A percentile compares a stretch with the other conserved stretches of the same genome.
Conservation (phyloP, 2,329 filamentous ascomycete species). For the Karstenula rhodostoma region DNA sequence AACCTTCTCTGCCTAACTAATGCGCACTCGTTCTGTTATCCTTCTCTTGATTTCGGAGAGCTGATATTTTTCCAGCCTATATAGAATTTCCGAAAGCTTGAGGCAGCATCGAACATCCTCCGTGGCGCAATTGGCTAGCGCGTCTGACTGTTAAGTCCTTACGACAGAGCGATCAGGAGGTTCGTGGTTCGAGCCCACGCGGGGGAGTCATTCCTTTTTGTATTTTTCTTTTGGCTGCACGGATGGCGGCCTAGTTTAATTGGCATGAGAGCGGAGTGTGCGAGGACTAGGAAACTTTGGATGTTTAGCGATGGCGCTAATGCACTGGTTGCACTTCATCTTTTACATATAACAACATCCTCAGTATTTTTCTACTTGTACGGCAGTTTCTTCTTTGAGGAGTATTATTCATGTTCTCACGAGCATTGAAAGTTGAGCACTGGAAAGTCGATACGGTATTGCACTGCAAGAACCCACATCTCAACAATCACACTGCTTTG, state of each 20-base stretch:
- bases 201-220: conserved; percentile 11
- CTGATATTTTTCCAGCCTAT: not conserved
- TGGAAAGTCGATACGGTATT: not conserved
- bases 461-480: too few species aligned
- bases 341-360: not conserved
- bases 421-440: not conserved
- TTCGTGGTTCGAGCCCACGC: conserved; percentile 17
- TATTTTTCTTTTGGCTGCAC: not conserved
- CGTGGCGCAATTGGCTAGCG: conserved; percentile 64
- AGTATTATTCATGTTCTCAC: not conserved
- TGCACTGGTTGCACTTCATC: not conserved
- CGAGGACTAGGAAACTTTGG: not conserved
- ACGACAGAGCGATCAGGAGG: conserved; percentile 13
- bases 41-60: not conserved
- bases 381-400: not conserved
- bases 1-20: not conserved
- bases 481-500: too few species aligned
- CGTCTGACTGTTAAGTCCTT: conserved; percentile 64
- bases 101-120: conserved; percentile 37
- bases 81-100: not conserved
- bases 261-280: conserved; percentile 6
- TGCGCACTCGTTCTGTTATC: not conserved
- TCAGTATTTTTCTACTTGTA: not conserved
- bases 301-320: conserved; percentile 7
- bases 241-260: not conserved